These are phyloP conservation scores for Samsoniella hepiali DNA, from an alignment of 2,329 filamentous ascomycete species.

Conservation along the genomic window DNA sequence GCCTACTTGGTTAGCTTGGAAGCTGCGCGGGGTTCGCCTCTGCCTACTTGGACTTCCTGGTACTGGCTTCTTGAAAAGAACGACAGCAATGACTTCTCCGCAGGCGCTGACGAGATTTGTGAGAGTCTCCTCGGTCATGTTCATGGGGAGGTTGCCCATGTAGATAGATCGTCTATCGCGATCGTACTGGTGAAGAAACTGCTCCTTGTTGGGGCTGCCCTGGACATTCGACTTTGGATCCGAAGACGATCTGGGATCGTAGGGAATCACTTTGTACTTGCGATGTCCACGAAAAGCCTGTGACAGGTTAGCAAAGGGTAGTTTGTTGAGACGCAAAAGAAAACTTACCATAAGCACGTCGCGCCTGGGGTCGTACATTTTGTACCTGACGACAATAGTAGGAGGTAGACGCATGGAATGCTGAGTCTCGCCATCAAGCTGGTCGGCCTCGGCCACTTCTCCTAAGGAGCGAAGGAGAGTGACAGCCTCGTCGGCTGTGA, in stretches of 20 bases:
- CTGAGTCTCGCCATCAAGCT: constrained; percentile 33
- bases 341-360: constrained; percentile 47
- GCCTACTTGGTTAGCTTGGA: constrained; percentile 23
- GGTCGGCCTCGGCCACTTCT: constrained; percentile 38
- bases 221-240: constrained; percentile 22
- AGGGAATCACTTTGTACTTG: constrained; percentile 24
- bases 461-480: constrained; percentile 44
- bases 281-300: constrained; percentile 30
- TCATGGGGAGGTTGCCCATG: constrained; percentile 43
- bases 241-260: constrained; percentile 27
- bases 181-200: constrained; percentile 36
- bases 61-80: constrained; percentile 26
- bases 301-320: constrained; percentile 19
- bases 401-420: constrained; percentile 34
- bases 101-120: constrained; percentile 34
- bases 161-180: constrained; percentile 46
- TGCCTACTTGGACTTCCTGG: constrained; percentile 22
- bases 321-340: neutral
- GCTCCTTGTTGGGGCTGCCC: constrained; percentile 7
- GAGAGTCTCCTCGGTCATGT: constrained; percentile 36
- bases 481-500: constrained; percentile 43
- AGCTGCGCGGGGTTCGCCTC: neutral
- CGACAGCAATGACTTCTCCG: constrained; percentile 35
- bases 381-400: constrained; percentile 47
- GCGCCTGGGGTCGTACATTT: constrained; percentile 48